Base-by-base conservation (phyloP, 306 rosid species). In the Citrullus colocynthis region DNA sequence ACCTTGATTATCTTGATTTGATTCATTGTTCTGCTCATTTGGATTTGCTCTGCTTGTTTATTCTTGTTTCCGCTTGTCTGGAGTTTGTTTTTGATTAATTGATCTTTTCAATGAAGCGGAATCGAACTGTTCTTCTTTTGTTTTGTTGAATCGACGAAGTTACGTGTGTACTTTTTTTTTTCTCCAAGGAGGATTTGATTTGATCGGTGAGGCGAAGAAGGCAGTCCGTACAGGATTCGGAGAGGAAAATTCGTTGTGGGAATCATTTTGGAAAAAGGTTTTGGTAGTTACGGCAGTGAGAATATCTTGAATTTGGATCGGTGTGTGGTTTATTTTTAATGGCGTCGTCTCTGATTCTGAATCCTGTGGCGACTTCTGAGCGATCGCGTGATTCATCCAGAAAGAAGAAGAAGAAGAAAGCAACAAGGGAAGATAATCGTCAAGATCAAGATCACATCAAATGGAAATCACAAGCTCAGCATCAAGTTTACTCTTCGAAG, bases 391-490 rank as follows among this genome's bases (percentile, higher is more conserved):
- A 84, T 71, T 41, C 79, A 4, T 49, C 85, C 6, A 88, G 81
- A 78, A 89, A 82, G 82, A 88, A 81, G 74, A 90, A 60, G 83
- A 88, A 84, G 88, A 91, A 93, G 88, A 93, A 83, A 85, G 18
- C 77, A 48, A 20, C 83, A 12, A 86, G 70, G 8, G 59, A 54
- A 36, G 80, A 84, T 0, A 81, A 84, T 14, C 82, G 82, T 15
- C 93, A 81, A 36, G 84, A 79, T 48, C 75, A 67, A 20, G 78
- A 80, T 41, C 67, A 74, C 13, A 67, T 69, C 9, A 87, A 78
- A 44, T 95, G 96, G 98, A 89, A 92, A 80, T 92, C 97, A 1
- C 86, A 88, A 62, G 55, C 88, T 5, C 97, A 90, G 20, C 92
- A 95, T 63, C 97, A 89, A 84, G 81, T 84, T 81, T 95, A 90